Base-by-base conservation (phyloP, 2,329 filamentous ascomycete species). In the Curvularia sp. region DNA sequence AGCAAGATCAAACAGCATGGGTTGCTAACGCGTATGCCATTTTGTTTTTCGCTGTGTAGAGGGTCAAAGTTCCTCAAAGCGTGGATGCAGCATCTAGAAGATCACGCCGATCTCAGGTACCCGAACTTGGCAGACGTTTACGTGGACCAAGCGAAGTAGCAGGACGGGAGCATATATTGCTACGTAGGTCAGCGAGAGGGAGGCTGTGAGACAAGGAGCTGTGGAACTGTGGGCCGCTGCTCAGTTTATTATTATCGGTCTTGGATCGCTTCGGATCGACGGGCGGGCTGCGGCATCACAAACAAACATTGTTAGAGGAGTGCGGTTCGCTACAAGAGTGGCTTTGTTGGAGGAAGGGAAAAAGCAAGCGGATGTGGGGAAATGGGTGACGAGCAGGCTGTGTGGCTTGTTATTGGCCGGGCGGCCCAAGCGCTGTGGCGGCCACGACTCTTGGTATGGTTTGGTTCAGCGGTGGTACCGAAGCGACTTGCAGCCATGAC, bases 11-110 rank as follows among this genome's bases (percentile, higher is more conserved):
- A 42, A 5, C 13, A 13, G 15, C 21, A 42, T 42, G 19, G 23
- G 21, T 42, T 25, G 39, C 39, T 42, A 42, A 42, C 39, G 12
- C 12, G 9, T 42, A 9, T 70, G 56, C 70, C 58, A 19, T 53
- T 60, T n/a, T n/a, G n/a, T n/a, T n/a, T n/a, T n/a, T n/a, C n/a
- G 53, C 45, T 38, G 3, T 43, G 15, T 67, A 96, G 92, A 78
- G 93, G 93, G 23, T 93, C 91, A 77, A 83, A 83, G 57, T 98
- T 97, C 74, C 83, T 98, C 61, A 93, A 92, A 77, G 84, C 84
- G 61, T 98, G 94, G 95, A 97, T 97, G 91, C 86, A 84, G 9
- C 94, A 90, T 75, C 82, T 98, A 28, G 94, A 98, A 77, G 92
- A 97, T 63, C 82, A 96, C 70, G 90, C 93, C 7, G 94, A 98